These are phyloP conservation scores for Edaphochlamys debaryana DNA, from an alignment of 139 green algal genomes.

Conservation along the genomic window DNA sequence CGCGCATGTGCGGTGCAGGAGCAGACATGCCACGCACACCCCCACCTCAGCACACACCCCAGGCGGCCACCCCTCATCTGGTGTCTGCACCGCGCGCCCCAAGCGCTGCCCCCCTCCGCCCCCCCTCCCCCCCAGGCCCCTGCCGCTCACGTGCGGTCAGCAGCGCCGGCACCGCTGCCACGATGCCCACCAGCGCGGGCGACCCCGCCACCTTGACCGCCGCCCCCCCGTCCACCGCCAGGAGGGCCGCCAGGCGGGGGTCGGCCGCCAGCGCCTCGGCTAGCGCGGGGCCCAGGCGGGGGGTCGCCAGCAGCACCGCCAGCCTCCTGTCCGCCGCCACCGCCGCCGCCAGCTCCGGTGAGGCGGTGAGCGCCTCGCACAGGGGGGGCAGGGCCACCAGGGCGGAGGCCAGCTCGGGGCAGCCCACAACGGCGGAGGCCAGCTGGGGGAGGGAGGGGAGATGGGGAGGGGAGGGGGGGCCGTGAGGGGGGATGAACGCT, in stretches of 20 bases:
- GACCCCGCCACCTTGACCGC: neutral
- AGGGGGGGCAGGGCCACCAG: neutral
- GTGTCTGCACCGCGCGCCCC: too few species aligned
- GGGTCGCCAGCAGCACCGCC: neutral
- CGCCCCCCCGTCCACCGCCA: neutral
- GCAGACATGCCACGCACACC: too few species aligned
- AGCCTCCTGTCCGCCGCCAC: conserved; percentile 1
- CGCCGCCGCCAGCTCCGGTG: conserved; percentile 1
- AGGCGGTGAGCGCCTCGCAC: neutral
- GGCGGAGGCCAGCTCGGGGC: neutral
- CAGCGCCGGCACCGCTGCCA: conserved; percentile 2
- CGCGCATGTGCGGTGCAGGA: too few species aligned
- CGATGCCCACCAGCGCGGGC: neutral
- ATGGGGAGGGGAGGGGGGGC: neutral
- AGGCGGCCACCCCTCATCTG: too few species aligned
- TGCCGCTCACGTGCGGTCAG: neutral
- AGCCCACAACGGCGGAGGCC: neutral
- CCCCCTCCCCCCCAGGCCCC: too few species aligned
- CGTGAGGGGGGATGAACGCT: too few species aligned
- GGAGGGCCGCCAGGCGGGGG: neutral
- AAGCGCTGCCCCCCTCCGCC: too few species aligned
- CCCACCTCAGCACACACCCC: too few species aligned
- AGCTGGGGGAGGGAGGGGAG: neutral
- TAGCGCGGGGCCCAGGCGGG: neutral
- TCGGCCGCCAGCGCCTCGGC: neutral